Percentiles rank a stretch among this genome's conserved stretches.
phyloP scores from a whole-genome alignment of 1,139 yeast species.

The Nakaseomyces delphensis region DNA sequence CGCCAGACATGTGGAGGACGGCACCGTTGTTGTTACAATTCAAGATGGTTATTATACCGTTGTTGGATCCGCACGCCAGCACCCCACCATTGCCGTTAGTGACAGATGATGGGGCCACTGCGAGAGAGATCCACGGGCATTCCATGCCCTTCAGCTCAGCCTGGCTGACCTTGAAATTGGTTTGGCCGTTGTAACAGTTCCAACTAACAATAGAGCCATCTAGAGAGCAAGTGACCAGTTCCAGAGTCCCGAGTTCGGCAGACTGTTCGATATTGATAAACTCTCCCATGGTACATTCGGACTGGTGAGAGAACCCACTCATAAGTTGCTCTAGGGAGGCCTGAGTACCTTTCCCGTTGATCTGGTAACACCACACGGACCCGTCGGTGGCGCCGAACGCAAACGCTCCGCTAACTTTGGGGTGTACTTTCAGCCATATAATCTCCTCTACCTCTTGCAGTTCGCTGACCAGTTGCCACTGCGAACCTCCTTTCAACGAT shows the following conservation, averaged over 20 bases:
- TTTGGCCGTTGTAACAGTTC: slow-evolving; percentile 76
- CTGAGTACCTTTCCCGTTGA: slow-evolving; percentile 44
- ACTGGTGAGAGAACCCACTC: slow-evolving; percentile 72
- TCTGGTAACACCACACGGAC: slow-evolving; percentile 86
- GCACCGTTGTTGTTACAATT: slow-evolving; percentile 61
- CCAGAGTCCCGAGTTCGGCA: slow-evolving; percentile 44
- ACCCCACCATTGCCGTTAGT: slow-evolving; percentile 34
- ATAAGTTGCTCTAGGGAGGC: slow-evolving; percentile 54
- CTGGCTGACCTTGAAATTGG: slow-evolving; percentile 53
- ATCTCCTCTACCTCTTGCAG: slow-evolving; percentile 83
- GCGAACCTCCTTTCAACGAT: slow-evolving; percentile 64
- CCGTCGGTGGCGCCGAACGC: slow-evolving; percentile 96
- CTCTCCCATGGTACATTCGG: slow-evolving; percentile 69
- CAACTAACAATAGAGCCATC: slow-evolving; percentile 83
- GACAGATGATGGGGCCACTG: slow-evolving; percentile 41
- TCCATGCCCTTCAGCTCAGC: slow-evolving; percentile 60
- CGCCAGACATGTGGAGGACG: slow-evolving; percentile 51
- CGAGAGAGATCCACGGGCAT: slow-evolving; percentile 81
- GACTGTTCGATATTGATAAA: slow-evolving; percentile 57
- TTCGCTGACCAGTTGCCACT: slow-evolving; percentile 65
- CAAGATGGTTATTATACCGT: slow-evolving; percentile 71
- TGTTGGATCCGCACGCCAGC: slow-evolving; percentile 68
- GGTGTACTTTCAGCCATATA: slow-evolving; percentile 73
- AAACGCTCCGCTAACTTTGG: slow-evolving; percentile 58
- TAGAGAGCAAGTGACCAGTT: slow-evolving; percentile 71